Base-by-base conservation (phyloP, 371 early-diverging fungal genomes). In the Syncephalastrum racemosum region DNA sequence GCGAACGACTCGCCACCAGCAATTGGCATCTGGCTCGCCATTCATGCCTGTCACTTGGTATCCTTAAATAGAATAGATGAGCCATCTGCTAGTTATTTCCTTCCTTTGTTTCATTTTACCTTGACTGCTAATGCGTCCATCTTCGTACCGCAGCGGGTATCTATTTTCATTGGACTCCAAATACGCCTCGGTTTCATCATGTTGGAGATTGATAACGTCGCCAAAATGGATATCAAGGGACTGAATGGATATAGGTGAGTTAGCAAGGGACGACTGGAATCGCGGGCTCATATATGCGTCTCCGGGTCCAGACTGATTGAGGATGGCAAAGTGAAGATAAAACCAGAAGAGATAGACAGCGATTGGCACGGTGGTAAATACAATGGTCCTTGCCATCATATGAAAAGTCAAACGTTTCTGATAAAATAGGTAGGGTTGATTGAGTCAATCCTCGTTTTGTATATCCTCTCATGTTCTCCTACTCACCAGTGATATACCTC, bases 101-200 rank as follows among this genome's bases (percentile, higher is more conserved):
- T 53, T 53, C 19, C 22, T 22, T 44, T 43, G 14, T 22, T 44
- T 43, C 4, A 18, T 46, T 16, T 20, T 67, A 66, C 78, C 87
- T 67, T 87, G 85, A 63, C 89, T 89, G 66, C 91, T 90, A 48
- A 97, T 80, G 39, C 96, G 87, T 31, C 91, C 91, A 75, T 96
- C 95, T 14, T 92, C 90, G 67, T 98, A 96, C 46, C 90, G 83
- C 22, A 93, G 70, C 8, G 98, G 99, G 68, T 96, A 97, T 20
- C 74, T 67, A 39, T 85, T 82, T 6, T 59, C 41, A 65, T 92
- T 91, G 3, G 97, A 96, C 70, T 96, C 93, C 24, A 98, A 81
- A 60, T 75, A 96, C 1, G 67, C 83, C 3, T 80, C 75, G 3
- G 89, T 88, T 31, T 85, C 85, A 49, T 84, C 80, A 75, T 95